These are phyloP conservation scores for Verticillium zaregamsianum DNA, from an alignment of 2,329 filamentous ascomycete genomes.

Conservation along the genomic window DNA sequence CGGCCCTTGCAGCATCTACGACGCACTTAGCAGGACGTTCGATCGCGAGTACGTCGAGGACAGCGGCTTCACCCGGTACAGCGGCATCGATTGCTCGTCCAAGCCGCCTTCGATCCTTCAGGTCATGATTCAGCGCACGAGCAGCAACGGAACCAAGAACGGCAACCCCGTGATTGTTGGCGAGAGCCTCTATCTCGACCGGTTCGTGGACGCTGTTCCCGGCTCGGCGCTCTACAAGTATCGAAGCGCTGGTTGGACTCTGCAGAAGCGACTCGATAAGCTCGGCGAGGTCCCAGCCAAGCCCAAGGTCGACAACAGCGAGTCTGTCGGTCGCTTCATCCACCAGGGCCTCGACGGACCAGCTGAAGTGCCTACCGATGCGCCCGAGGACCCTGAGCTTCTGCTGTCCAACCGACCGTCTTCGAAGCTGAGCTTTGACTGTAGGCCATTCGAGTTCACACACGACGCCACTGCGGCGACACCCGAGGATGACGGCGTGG, in stretches of 20 bases:
- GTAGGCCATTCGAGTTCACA: background rate
- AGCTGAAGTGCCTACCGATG: background rate
- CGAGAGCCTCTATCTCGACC: constrained; percentile 78
- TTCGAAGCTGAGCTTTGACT: constrained; percentile 8
- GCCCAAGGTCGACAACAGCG: constrained; percentile 6
- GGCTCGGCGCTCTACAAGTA: constrained; percentile 58
- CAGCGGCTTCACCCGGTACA: constrained; percentile 58
- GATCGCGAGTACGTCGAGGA: constrained; percentile 72
- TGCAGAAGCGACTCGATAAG: constrained; percentile 59
- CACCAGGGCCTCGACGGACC: constrained; percentile 2
- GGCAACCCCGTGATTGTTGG: constrained; percentile 74
- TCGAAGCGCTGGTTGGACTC: constrained; percentile 69
- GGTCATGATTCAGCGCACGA: constrained; percentile 81
- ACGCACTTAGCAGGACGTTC: constrained; percentile 81
- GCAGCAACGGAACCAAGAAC: constrained; percentile 71
- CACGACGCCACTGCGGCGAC: background rate
- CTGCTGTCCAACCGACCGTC: constrained; percentile 5
- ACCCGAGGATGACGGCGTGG: background rate
- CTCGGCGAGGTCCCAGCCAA: constrained; percentile 44
- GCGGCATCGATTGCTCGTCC: constrained; percentile 49
- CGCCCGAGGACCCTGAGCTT: background rate
- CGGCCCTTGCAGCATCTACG: constrained; percentile 64
- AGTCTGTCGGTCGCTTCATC: constrained; percentile 4
- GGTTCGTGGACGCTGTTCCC: constrained; percentile 70
- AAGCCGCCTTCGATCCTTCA: constrained; percentile 80